Percentiles rank a stretch among this genome's conserved stretches.
Evolutionary conservation across 2,329 filamentous ascomycete genomes (phyloP).

Genomic region (Fusarium drepaniforme): DNA sequence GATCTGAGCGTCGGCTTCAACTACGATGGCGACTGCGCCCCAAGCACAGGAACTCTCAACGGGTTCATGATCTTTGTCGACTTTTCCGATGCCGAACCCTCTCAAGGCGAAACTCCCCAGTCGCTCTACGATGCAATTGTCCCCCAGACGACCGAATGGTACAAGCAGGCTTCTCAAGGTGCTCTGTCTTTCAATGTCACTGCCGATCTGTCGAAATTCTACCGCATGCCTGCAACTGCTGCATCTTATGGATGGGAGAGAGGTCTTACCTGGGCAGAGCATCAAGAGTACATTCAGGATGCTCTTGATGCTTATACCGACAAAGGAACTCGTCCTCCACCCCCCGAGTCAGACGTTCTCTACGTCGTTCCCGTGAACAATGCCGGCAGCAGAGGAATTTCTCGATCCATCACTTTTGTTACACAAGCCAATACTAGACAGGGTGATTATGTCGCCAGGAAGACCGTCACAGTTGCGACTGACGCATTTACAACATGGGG

Average conservation of each 20-base stretch:
- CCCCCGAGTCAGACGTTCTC: conserved; percentile 19
- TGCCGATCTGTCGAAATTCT: conserved; percentile 36
- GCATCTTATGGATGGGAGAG: conserved; percentile 40
- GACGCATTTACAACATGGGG: conserved; percentile 49
- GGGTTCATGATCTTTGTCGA: conserved; percentile 54
- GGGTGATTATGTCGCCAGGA: conserved; percentile 21
- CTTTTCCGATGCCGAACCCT: conserved; percentile 44
- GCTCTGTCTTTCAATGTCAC: conserved; percentile 38
- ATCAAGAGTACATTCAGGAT: conserved; percentile 28
- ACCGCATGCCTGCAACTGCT: conserved; percentile 43
- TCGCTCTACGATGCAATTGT: conserved; percentile 31
- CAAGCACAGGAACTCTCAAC: conserved; percentile 46
- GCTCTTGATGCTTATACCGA: conserved; percentile 22
- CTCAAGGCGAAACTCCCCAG: conserved; percentile 38
- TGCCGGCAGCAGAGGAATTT: background rate
- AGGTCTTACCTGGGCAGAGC: conserved; percentile 1
- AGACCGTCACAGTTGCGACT: conserved; percentile 47
- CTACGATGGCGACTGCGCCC: conserved; percentile 42
- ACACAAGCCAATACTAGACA: background rate
- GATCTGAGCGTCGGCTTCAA: background rate
- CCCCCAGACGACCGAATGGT: conserved; percentile 27
- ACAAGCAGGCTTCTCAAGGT: conserved; percentile 42
- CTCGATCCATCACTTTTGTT: background rate
- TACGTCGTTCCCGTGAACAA: conserved; percentile 26
- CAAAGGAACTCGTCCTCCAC: background rate